These are phyloP conservation scores for Thuidium tamariscinum DNA, from an alignment of 225 moss, liverwort and hornwort species.

Conservation along the genomic window DNA sequence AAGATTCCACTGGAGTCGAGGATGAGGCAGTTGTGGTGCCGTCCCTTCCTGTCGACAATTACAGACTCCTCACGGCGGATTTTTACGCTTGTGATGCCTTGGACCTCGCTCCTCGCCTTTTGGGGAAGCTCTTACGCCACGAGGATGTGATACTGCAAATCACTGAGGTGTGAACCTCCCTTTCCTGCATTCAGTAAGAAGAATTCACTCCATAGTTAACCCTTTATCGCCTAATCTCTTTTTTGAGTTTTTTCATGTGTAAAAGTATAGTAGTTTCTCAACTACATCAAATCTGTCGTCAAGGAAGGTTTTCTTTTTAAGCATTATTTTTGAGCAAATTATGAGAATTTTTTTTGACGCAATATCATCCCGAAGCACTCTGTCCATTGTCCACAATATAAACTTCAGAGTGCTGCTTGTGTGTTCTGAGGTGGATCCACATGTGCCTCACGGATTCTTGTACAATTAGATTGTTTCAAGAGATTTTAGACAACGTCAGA, in stretches of 20 bases:
- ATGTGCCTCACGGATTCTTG: neutral
- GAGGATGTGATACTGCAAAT: conserved; percentile 79
- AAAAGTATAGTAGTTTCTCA: too few relatives aligned
- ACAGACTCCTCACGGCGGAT: conserved; percentile 35
- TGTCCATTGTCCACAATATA: neutral
- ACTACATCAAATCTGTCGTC: neutral
- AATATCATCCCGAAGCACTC: neutral
- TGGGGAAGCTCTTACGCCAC: conserved; percentile 77
- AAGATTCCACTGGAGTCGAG: neutral
- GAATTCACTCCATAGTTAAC: neutral
- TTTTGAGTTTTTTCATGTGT: neutral
- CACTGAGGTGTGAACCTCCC: conserved; percentile 50
- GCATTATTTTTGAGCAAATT: neutral
- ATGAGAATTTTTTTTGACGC: neutral
- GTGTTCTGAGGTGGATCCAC: neutral
- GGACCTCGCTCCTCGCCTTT: conserved; percentile 85
- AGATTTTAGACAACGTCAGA: neutral
- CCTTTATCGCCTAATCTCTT: neutral
- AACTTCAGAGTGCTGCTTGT: neutral
- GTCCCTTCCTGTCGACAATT: neutral
- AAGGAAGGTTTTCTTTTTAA: neutral
- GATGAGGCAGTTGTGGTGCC: conserved; percentile 2
- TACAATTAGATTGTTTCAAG: neutral
- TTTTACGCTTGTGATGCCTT: conserved; percentile 80
- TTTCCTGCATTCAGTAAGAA: neutral